Conservation (phyloP, 1,139 yeast species). For the Meyerozyma smithsonii region DNA sequence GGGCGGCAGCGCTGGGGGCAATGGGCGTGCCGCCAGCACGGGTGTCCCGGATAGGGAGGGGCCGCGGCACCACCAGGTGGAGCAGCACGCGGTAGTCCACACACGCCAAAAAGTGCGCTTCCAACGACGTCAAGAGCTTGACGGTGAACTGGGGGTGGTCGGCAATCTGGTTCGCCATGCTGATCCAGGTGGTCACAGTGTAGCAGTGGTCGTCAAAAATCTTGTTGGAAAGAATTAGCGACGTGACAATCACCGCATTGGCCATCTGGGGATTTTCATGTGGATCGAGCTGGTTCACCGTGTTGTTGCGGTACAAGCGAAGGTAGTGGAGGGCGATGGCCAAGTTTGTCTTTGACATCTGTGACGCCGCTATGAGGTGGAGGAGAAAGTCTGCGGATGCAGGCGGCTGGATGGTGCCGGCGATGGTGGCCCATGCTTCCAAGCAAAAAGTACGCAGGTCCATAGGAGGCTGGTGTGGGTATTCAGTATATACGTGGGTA, state of each 20-base stretch:
- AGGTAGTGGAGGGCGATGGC: conserved; percentile 4
- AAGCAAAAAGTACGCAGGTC: conserved; percentile 1
- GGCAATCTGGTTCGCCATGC: conserved; percentile 4
- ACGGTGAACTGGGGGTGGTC: conserved; percentile 8
- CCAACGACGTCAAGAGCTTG: conserved; percentile 12
- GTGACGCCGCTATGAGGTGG: conserved; percentile 9
- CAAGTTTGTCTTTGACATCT: conserved; percentile 10
- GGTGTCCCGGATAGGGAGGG: neutral
- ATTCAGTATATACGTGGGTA: too few relatives aligned
- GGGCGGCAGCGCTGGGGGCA: too few relatives aligned
- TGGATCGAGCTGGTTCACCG: conserved; percentile 8
- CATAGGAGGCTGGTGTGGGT: too few relatives aligned
- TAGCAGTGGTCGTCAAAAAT: conserved; percentile 13
- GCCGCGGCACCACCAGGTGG: neutral
- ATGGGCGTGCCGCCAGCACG: too few relatives aligned
- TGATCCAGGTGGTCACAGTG: conserved; percentile 13
- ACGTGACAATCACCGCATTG: conserved; percentile 10
- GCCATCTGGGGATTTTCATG: conserved; percentile 8
- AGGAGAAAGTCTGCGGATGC: neutral
- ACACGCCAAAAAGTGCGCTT: conserved; percentile 10
- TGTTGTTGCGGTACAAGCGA: neutral
- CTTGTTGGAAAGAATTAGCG: conserved; percentile 13
- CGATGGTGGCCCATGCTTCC: neutral
- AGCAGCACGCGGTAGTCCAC: conserved; percentile 8
- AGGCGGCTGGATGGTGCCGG: neutral